These are phyloP conservation scores for Cladosporium sp. DNA, from an alignment of 2,329 filamentous ascomycete genomes.

Conservation along the genomic window DNA sequence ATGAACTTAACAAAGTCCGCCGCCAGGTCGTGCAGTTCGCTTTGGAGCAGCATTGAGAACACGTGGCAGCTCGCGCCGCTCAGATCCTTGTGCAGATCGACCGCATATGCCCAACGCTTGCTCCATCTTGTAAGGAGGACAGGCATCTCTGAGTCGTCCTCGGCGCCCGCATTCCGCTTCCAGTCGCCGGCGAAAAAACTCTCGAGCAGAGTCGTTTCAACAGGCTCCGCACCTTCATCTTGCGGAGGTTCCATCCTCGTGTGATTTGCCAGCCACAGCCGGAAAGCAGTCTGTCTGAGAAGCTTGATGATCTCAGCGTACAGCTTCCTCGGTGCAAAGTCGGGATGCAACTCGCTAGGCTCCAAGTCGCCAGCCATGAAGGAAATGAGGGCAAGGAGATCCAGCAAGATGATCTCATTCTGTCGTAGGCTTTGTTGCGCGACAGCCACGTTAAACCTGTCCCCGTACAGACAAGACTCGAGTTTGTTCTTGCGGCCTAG, in stretches of 20 bases:
- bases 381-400: slow-evolving; percentile 73
- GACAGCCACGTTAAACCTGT: slow-evolving; percentile 66
- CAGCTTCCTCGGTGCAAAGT: slow-evolving; percentile 57
- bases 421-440: slow-evolving; percentile 71
- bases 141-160: slow-evolving; percentile 24
- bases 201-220: slow-evolving; percentile 31
- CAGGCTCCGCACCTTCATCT: not conserved
- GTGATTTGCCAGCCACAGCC: slow-evolving; percentile 56
- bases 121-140: slow-evolving; percentile 40
- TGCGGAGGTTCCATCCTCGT: slow-evolving; percentile 42
- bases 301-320: slow-evolving; percentile 65
- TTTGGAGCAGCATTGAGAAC: slow-evolving; percentile 39
- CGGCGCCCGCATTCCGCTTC: slow-evolving; percentile 11
- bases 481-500: slow-evolving; percentile 19
- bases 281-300: slow-evolving; percentile 67
- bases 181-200: slow-evolving; percentile 38
- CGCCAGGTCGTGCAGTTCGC: slow-evolving; percentile 45
- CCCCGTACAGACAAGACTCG: slow-evolving; percentile 64
- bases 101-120: slow-evolving; percentile 38
- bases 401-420: slow-evolving; percentile 69
- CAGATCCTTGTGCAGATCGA: slow-evolving; percentile 34
- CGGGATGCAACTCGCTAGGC: slow-evolving; percentile 59
- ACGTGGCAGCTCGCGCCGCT: slow-evolving; percentile 34
- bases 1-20: slow-evolving; percentile 62
- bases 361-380: slow-evolving; percentile 83